Conservation (phyloP, 2,329 filamentous ascomycete species). For the Graphiopsis chlorocephala region DNA sequence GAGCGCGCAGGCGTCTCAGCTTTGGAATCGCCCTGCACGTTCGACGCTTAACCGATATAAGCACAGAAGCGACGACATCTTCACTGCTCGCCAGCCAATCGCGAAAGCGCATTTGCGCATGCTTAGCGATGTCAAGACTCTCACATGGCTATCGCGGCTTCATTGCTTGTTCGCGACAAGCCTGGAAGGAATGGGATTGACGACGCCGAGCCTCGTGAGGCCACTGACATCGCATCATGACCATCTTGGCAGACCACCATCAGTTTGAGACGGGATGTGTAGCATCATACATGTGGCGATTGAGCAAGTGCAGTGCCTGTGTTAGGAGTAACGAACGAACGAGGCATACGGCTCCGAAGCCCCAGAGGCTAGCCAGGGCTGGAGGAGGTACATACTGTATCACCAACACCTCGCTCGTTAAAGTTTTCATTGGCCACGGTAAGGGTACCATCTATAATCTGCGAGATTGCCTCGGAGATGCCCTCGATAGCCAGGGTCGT, state of each 20-base stretch:
- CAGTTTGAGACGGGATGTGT: background rate
- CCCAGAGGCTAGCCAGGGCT: background rate
- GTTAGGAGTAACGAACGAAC: background rate
- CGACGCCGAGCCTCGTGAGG: background rate
- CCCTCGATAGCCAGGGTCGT: too few species aligned
- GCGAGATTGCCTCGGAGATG: background rate
- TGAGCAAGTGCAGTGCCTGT: background rate
- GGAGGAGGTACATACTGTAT: background rate
- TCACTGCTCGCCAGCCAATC: background rate
- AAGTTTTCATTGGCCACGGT: background rate
- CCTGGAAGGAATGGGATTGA: background rate
- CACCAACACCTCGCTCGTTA: background rate
- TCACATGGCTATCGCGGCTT: background rate
- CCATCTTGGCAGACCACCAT: background rate
- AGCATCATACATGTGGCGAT: background rate
- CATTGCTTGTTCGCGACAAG: constrained; percentile 5
- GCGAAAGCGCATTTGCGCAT: background rate
- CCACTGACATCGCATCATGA: background rate
- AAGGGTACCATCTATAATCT: background rate
- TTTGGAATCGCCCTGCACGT: background rate
- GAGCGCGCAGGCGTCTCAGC: background rate
- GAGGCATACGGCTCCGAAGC: background rate
- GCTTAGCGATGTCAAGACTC: constrained; percentile 1
- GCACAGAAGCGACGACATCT: constrained; percentile 5
- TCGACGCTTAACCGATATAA: constrained; percentile 13